Evolutionary conservation across 2,329 filamentous ascomycete genomes (phyloP).

Genomic region (Dendryphion nanum): DNA sequence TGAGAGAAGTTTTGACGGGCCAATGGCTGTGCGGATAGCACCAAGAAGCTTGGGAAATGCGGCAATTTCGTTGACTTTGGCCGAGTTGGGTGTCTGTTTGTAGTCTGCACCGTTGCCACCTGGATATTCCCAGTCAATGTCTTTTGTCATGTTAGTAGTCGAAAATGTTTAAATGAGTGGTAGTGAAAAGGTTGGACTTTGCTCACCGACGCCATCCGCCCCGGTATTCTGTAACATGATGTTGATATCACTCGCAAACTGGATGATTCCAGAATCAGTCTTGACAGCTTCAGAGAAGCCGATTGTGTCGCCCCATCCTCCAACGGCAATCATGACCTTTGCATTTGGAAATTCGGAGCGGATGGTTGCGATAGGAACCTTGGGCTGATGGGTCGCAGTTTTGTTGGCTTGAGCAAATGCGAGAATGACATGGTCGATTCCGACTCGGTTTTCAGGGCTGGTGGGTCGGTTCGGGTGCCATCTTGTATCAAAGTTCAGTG

Average conservation of each 20-base stretch:
- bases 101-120: constrained; percentile 70
- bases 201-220: constrained; percentile 63
- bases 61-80: constrained; percentile 59
- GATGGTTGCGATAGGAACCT: constrained; percentile 52
- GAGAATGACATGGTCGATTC: constrained; percentile 36
- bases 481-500: no score
- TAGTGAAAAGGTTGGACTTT: neutral
- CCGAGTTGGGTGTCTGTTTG: constrained; percentile 58
- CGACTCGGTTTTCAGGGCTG: constrained; percentile 24
- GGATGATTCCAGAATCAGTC: constrained; percentile 50
- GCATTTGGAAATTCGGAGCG: constrained; percentile 56
- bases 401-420: constrained; percentile 42
- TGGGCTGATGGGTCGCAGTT: constrained; percentile 51
- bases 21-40: constrained; percentile 59
- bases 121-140: constrained; percentile 67
- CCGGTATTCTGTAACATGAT: constrained; percentile 61
- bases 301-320: constrained; percentile 69
- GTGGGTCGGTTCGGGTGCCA: constrained; percentile 33
- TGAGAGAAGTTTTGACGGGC: constrained; percentile 59
- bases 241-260: constrained; percentile 64
- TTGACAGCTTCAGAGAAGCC: constrained; percentile 62
- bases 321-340: constrained; percentile 69
- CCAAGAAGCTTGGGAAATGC: constrained; percentile 61
- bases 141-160: constrained; percentile 24
- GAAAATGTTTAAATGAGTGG: neutral